Conservation (phyloP, 768 basidiomycete genomes). For the Mycena leptocephala region DNA sequence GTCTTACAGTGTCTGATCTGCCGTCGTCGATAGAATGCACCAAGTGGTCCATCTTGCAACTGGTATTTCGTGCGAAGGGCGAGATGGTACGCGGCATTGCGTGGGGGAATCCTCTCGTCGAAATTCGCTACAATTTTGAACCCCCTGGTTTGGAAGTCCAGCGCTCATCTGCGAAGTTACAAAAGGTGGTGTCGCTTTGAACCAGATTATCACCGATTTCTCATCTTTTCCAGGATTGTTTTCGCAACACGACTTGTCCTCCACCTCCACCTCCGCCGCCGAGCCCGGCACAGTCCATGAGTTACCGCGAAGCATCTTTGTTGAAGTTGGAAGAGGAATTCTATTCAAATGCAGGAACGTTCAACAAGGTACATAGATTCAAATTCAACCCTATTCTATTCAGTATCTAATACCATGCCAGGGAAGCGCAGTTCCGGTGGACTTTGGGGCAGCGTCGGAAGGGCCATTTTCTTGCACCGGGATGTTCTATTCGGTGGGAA, state of each 20-base stretch:
- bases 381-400: neutral
- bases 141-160: neutral
- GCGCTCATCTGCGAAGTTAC: neutral
- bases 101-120: neutral
- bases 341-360: neutral
- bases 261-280: neutral
- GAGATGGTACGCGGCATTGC: neutral
- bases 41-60: conserved; percentile 6
- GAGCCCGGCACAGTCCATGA: neutral
- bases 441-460: neutral
- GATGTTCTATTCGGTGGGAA: neutral
- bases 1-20: neutral
- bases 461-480: neutral
- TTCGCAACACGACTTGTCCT: neutral
- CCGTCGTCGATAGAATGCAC: neutral
- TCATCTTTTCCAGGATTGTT: neutral
- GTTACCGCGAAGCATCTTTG: neutral
- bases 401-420: neutral
- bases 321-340: neutral
- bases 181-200: neutral
- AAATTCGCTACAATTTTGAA: conserved; percentile 1
- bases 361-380: neutral
- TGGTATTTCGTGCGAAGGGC: neutral
- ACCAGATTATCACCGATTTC: neutral
- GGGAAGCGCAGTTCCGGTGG: neutral